Conservation (phyloP, 352 stramenopile species). For the Pythium angustatum region DNA sequence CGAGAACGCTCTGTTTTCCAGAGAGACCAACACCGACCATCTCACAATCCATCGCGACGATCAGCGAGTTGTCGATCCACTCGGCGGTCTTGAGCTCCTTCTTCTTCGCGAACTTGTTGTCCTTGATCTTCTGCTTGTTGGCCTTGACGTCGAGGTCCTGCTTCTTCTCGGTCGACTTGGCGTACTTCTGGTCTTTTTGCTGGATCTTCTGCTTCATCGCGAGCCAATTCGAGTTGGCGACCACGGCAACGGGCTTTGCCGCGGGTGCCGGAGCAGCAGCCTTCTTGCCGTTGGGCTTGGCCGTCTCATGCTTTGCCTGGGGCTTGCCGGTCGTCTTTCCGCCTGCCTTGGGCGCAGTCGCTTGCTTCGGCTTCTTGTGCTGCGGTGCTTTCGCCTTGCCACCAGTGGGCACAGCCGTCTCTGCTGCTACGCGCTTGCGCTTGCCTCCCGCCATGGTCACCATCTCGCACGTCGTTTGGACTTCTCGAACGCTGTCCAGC, state of each 20-base stretch:
- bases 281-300: slow-evolving; percentile 6
- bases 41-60: slow-evolving; percentile 89
- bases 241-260: slow-evolving; percentile 27
- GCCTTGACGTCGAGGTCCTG: slow-evolving; percentile 38
- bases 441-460: slow-evolving; percentile 20
- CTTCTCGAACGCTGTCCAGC: slow-evolving; percentile 27
- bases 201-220: slow-evolving; percentile 77
- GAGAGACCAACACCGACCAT: slow-evolving; percentile 85
- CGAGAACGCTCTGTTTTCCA: slow-evolving; percentile 77
- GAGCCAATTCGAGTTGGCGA: slow-evolving; percentile 71
- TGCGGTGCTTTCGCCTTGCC: slow-evolving; percentile 2
- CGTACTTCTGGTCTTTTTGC: slow-evolving; percentile 34
- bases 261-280: slow-evolving; percentile 27
- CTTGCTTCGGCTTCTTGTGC: slow-evolving; percentile 33
- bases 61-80: slow-evolving; percentile 77
- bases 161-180: slow-evolving; percentile 34
- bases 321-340: slow-evolving; percentile 4
- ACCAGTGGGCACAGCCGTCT: background rate
- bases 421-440: slow-evolving; percentile 24
- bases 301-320: slow-evolving; percentile 12
- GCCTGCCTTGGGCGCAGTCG: slow-evolving; percentile 1
- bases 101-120: slow-evolving; percentile 49
- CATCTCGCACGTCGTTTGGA: background rate
- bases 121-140: slow-evolving; percentile 48
- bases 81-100: slow-evolving; percentile 53